phyloP scores from a whole-genome alignment of 129 eudicot genomes.

The Cynara cardunculus region DNA sequence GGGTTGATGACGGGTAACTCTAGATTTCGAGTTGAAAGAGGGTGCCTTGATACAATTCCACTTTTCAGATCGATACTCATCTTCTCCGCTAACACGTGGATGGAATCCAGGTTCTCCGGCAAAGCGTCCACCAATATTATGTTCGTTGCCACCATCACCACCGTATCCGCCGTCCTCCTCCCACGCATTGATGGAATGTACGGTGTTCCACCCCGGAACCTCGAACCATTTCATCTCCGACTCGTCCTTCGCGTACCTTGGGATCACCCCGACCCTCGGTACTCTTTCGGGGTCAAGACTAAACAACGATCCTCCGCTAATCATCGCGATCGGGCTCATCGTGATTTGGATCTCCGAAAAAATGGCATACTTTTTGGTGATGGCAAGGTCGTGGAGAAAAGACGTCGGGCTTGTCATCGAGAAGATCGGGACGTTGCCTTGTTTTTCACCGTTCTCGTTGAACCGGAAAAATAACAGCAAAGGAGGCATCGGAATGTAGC shows the following conservation, averaged over 20 bases:
- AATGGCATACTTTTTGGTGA: slow-evolving; percentile 35
- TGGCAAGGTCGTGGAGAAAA: slow-evolving; percentile 35
- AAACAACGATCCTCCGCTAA: slow-evolving; percentile 17
- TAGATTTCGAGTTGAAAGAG: slow-evolving; percentile 16
- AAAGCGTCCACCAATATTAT: slow-evolving; percentile 26
- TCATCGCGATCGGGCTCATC: slow-evolving; percentile 23
- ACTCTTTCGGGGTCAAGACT: slow-evolving; percentile 1
- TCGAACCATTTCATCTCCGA: slow-evolving; percentile 38
- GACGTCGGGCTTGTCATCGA: slow-evolving; percentile 25
- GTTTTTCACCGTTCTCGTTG: slow-evolving; percentile 6
- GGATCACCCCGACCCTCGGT: slow-evolving; percentile 29
- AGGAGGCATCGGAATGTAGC: slow-evolving; percentile 22
- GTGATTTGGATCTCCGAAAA: slow-evolving; percentile 35
- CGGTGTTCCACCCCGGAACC: slow-evolving; percentile 34
- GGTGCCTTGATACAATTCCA: slow-evolving; percentile 20
- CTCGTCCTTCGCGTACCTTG: slow-evolving; percentile 40
- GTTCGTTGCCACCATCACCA: slow-evolving; percentile 42
- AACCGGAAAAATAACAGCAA: slow-evolving; percentile 9
- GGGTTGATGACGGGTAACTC: slow-evolving; percentile 15
- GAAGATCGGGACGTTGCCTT: slow-evolving; percentile 21
- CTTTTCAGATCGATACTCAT: slow-evolving; percentile 26
- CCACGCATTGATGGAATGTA: slow-evolving; percentile 42
- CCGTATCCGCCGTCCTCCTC: slow-evolving; percentile 29
- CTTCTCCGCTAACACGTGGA: slow-evolving; percentile 25
- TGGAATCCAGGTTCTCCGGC: too few species aligned